Conservation (phyloP, 2,329 filamentous ascomycete species). For the Microdochium nivale region DNA sequence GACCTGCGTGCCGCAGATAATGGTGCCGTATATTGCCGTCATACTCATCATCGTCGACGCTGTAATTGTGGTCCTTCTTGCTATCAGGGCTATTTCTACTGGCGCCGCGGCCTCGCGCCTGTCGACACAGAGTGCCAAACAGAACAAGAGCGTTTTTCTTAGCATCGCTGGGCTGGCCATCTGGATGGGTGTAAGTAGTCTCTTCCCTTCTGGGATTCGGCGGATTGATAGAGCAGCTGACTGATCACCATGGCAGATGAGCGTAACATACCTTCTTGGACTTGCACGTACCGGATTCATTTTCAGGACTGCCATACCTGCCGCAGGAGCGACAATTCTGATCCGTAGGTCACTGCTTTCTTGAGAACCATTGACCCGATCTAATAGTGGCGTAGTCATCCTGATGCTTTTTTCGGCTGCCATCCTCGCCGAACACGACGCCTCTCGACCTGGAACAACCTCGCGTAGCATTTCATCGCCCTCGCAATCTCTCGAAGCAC, state of each 20-base stretch:
- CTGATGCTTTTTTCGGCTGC: slow-evolving; percentile 21
- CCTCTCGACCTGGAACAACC: background rate
- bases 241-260: slow-evolving; percentile 27
- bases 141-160: slow-evolving; percentile 31
- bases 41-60: slow-evolving; percentile 35
- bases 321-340: slow-evolving; percentile 34
- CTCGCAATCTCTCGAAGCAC: slow-evolving; percentile 9
- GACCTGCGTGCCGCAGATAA: slow-evolving; percentile 41
- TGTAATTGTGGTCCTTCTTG: slow-evolving; percentile 32
- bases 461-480: background rate
- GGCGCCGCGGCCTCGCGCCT: slow-evolving; percentile 21
- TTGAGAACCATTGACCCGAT: background rate
- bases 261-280: slow-evolving; percentile 42
- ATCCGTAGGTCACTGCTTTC: background rate
- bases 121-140: slow-evolving; percentile 13
- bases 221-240: too few relatives aligned
- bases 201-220: background rate
- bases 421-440: slow-evolving; percentile 23
- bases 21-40: slow-evolving; percentile 34
- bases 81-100: slow-evolving; percentile 29
- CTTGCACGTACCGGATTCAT: slow-evolving; percentile 30
- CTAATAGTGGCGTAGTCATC: slow-evolving; percentile 11
- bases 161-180: slow-evolving; percentile 35
- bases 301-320: slow-evolving; percentile 40
- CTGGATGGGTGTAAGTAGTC: slow-evolving; percentile 42